phyloP scores from a whole-genome alignment of 2,329 filamentous ascomycete genomes.

The Blastomyces silverae region DNA sequence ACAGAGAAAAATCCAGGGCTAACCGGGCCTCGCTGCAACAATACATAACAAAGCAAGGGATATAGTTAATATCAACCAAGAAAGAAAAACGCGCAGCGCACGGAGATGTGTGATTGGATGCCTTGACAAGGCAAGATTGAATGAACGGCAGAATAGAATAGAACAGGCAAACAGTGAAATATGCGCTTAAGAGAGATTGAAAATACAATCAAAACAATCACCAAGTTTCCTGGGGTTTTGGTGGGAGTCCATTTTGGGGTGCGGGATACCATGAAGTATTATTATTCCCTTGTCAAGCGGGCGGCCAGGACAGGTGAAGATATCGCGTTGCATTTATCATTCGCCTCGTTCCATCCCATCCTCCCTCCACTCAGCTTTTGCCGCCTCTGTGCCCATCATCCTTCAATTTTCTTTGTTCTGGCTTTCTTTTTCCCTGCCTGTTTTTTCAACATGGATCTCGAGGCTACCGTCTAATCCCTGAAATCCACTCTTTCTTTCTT shows the following conservation, averaged over 20 bases:
- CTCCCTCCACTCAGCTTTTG: neutral
- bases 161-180: neutral
- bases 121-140: neutral
- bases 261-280: neutral
- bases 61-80: neutral
- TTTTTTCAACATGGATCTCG: neutral
- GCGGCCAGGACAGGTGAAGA: neutral
- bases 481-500: neutral
- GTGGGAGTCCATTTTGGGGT: neutral
- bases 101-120: constrained; percentile 1
- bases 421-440: neutral
- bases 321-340: neutral
- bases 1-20: neutral
- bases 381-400: neutral
- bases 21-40: too few relatives aligned
- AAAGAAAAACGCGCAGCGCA: neutral
- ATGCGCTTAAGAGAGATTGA: too few relatives aligned
- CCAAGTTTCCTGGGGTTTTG: neutral
- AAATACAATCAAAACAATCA: too few relatives aligned
- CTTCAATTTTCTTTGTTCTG: neutral
- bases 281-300: neutral
- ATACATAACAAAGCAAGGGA: neutral
- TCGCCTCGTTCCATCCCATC: neutral
- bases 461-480: neutral
- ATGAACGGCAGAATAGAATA: neutral